A percentile compares a stretch with the other conserved stretches of the same genome.
Evolutionary conservation across 352 stramenopile species (phyloP).

Genomic region (Aphanomyces astaci): DNA sequence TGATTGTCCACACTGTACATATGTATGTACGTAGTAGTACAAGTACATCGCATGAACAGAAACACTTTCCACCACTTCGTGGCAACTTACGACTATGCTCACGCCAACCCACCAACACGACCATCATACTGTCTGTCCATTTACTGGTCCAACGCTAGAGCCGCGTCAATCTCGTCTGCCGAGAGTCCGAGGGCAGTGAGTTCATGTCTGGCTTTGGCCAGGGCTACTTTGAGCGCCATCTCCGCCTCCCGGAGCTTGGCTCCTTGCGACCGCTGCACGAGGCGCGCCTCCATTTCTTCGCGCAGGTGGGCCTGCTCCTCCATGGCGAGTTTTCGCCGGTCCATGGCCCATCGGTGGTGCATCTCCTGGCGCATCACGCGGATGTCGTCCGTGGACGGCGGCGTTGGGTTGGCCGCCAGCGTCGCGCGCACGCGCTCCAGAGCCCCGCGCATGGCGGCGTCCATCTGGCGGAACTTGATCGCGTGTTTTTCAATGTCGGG

Average conservation of each 20-base stretch:
- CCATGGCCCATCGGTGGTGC: slow-evolving; percentile 4
- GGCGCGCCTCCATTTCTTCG: background rate
- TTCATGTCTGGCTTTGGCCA: background rate
- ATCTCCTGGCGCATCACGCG: background rate
- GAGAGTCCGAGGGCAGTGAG: background rate
- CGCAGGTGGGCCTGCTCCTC: background rate
- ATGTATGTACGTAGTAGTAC: too few relatives aligned
- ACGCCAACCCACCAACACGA: too few relatives aligned
- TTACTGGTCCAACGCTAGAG: background rate
- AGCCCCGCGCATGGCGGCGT: background rate
- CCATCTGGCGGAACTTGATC: background rate
- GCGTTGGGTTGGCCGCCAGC: background rate
- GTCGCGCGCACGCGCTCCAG: background rate
- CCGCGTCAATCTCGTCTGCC: background rate
- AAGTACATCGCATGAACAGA: too few relatives aligned
- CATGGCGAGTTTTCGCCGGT: background rate
- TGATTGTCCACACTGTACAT: too few relatives aligned
- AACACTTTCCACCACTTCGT: too few relatives aligned
- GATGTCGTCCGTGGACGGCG: background rate
- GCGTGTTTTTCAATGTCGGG: background rate
- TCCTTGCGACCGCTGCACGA: background rate
- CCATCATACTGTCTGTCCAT: too few relatives aligned
- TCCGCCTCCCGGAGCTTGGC: slow-evolving; percentile 6
- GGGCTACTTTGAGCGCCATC: background rate
- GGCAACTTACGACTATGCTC: too few relatives aligned